Evolutionary conservation across 225 moss, liverwort and hornwort species (phyloP).

Genomic region (Straminergon stramineum): DNA sequence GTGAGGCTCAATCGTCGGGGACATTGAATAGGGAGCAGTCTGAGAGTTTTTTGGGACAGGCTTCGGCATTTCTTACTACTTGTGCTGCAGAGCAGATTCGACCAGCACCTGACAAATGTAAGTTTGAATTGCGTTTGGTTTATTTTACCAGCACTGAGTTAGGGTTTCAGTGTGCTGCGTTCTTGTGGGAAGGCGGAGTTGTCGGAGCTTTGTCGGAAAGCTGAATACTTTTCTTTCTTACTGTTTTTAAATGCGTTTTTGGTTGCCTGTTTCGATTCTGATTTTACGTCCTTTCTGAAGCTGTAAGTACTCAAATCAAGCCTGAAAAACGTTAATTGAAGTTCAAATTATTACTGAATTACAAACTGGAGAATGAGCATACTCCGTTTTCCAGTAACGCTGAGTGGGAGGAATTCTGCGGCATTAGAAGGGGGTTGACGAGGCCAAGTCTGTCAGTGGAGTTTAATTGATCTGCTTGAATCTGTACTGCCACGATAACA

Average conservation of each 20-base stretch:
- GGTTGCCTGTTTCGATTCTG: neutral
- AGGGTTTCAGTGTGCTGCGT: neutral
- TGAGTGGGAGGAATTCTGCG: neutral
- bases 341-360: neutral
- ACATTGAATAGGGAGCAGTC: constrained; percentile 63
- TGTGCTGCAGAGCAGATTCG: constrained; percentile 90
- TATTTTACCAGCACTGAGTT: neutral
- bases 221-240: neutral
- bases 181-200: neutral
- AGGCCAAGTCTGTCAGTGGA: neutral
- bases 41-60: constrained; percentile 60
- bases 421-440: neutral
- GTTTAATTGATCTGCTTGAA: neutral
- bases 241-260: neutral
- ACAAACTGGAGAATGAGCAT: neutral
- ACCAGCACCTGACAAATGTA: constrained; percentile 89
- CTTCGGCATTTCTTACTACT: constrained; percentile 55
- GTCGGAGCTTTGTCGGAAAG: neutral
- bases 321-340: neutral
- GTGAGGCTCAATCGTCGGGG: constrained; percentile 73
- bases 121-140: neutral
- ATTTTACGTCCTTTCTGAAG: too few species aligned
- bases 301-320: neutral
- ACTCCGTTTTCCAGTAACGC: neutral
- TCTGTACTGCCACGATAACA: neutral